A percentile compares a stretch with the other conserved stretches of the same genome.
phyloP scores from a whole-genome alignment of 345 rosid species.

The Punica granatum region DNA sequence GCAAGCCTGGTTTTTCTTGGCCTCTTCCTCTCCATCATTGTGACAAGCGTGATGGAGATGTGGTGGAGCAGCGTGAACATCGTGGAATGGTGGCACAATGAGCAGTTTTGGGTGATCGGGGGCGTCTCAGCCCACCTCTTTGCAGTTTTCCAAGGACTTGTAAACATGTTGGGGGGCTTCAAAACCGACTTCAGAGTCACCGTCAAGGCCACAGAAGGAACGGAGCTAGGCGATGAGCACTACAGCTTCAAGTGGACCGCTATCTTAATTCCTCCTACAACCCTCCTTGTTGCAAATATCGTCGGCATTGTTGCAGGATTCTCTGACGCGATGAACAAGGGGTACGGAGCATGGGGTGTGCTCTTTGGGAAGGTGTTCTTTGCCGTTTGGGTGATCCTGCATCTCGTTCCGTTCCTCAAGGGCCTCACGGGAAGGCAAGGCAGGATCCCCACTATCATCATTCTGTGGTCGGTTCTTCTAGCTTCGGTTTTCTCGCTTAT shows the following conservation, averaged over 20 bases:
- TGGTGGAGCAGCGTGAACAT: conserved; percentile 98
- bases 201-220: conserved; percentile 79
- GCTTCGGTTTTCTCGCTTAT: conserved; percentile 95
- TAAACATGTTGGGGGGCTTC: conserved; percentile 82
- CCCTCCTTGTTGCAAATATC: conserved; percentile 69
- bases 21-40: conserved; percentile 82
- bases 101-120: conserved; percentile 97
- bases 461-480: conserved; percentile 85
- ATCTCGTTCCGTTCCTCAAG: conserved; percentile 96
- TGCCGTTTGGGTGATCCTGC: conserved; percentile 91
- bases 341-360: conserved; percentile 96
- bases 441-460: conserved; percentile 93
- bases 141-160: conserved; percentile 90
- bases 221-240: conserved; percentile 75
- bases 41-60: conserved; percentile 78
- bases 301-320: conserved; percentile 97
- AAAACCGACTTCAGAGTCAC: conserved; percentile 98
- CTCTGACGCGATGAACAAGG: conserved; percentile 95
- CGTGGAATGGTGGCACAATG: conserved; percentile 91
- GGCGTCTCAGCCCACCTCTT: conserved; percentile 97
- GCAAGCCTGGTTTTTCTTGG: conserved; percentile 88
- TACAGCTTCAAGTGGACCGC: conserved; percentile 94
- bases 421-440: conserved; percentile 99
- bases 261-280: conserved; percentile 76
- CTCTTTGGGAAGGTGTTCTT: conserved; percentile 92